Evolutionary conservation across 441 rosid genomes (phyloP).

Genomic region (Brassica balearica): DNA sequence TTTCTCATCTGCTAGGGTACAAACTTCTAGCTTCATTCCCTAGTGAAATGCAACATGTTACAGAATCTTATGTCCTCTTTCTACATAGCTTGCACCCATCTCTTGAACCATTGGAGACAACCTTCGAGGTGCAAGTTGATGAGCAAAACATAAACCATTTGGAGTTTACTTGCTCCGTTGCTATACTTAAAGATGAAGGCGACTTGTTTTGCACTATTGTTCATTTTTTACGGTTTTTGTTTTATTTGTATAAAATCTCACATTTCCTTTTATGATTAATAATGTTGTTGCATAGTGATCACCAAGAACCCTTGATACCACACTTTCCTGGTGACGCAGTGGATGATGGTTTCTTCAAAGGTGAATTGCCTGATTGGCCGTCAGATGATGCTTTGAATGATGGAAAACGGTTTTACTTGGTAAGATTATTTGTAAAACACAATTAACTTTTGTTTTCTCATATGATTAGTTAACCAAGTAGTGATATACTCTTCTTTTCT

Average conservation of each 20-base stretch:
- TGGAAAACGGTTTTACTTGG: slow-evolving; percentile 11
- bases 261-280: not conserved
- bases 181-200: not conserved
- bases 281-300: not conserved
- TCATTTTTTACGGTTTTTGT: not conserved
- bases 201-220: not conserved
- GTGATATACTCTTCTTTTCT: not conserved
- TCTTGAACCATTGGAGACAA: not conserved
- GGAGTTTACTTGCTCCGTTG: not conserved
- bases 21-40: not conserved
- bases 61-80: not conserved
- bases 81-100: not conserved
- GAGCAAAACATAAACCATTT: not conserved
- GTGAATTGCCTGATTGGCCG: slow-evolving; percentile 35
- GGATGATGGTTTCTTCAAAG: not conserved
- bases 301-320: not conserved
- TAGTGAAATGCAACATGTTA: not conserved
- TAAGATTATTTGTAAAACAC: not conserved
- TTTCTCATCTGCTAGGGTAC: not conserved
- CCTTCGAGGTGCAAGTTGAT: not conserved
- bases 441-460: not conserved
- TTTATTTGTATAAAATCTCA: not conserved
- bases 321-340: not conserved
- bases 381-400: slow-evolving; percentile 22
- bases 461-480: not conserved